Conservation (phyloP, 2,329 filamentous ascomycete genomes). For the Fusarium foetens region DNA sequence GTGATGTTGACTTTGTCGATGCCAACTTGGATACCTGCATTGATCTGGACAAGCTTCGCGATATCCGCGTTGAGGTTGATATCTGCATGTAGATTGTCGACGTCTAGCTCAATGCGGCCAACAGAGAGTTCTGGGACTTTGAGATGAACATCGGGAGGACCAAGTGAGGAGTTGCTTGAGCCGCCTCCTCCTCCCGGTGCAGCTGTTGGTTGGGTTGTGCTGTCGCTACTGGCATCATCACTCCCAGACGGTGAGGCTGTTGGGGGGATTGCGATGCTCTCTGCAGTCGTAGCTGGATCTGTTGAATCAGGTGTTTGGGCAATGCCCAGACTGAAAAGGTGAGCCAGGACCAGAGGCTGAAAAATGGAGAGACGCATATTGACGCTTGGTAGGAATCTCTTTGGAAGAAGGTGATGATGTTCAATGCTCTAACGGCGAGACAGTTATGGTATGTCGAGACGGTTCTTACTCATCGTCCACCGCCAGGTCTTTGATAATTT, state of each 20-base stretch:
- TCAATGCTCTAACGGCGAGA: neutral
- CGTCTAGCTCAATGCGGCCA: slow-evolving; percentile 23
- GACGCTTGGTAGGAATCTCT: neutral
- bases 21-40: slow-evolving; percentile 18
- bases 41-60: slow-evolving; percentile 18
- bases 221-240: neutral
- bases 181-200: neutral
- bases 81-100: slow-evolving; percentile 25
- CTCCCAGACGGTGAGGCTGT: neutral
- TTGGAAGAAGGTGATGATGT: neutral
- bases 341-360: slow-evolving; percentile 7
- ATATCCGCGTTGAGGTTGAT: slow-evolving; percentile 28
- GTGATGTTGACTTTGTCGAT: slow-evolving; percentile 31
- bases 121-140: slow-evolving; percentile 24
- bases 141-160: slow-evolving; percentile 26
- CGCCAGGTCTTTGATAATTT: neutral
- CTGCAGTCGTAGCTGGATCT: slow-evolving; percentile 16
- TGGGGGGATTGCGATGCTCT: slow-evolving; percentile 17
- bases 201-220: neutral
- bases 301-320: slow-evolving; percentile 25
- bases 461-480: neutral
- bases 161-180: slow-evolving; percentile 16
- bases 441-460: neutral
- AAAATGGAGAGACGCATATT: slow-evolving; percentile 21
- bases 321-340: neutral